Evolutionary conservation across 148 eudicot genomes (phyloP), one percentile per base, ranked within the genome.

Genomic region (Silene uniflora): DNA sequence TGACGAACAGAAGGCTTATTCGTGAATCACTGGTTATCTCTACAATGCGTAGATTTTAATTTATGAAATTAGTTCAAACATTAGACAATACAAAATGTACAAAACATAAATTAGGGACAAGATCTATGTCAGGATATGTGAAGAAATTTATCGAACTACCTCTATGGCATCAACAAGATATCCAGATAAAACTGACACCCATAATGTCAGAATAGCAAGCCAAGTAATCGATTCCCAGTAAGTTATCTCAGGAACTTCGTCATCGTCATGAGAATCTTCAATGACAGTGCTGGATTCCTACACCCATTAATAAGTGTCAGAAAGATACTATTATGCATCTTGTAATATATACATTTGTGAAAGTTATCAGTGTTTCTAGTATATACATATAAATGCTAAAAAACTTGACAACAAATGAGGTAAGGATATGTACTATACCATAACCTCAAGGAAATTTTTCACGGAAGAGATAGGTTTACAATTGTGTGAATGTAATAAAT

Each of bases 101-200:
- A 76, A 12, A 8, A 64, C 42, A 54, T 10, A 55, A 59, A 68
- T 19, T 18, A 61, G 62, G 42, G 73, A 27, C 39, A 39, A 13
- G 19, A 39, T 4, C 0, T 29, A 24, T 39, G 19, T 55, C 44
- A 9, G 61, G 58, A 66, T 22, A 56, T 32, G 68, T 22, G 47
- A 29, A 68, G 17, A 68, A 18, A 55, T 24, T 54, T 39, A 39
- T 58, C 17, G 19, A 79, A 19, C 22, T 83, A 94, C 98, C 97
- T 89, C 83, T 72, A 94, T 87, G 80, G 93, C 92, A 86, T 91
- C 92, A 76, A 91, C 93, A 25, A 94, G 97, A 85, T 88, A 94
- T 75, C 93, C 98, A 75, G 98, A 92, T 54, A 94, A 80, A 54
- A 94, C 76, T 32, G 98, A 92, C 62, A 90, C 89, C 96, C 97